A percentile compares a stretch with the other conserved stretches of the same genome.
Evolutionary conservation across 208 protist genomes (phyloP).

Genomic region (Angomonas desouzai): DNA sequence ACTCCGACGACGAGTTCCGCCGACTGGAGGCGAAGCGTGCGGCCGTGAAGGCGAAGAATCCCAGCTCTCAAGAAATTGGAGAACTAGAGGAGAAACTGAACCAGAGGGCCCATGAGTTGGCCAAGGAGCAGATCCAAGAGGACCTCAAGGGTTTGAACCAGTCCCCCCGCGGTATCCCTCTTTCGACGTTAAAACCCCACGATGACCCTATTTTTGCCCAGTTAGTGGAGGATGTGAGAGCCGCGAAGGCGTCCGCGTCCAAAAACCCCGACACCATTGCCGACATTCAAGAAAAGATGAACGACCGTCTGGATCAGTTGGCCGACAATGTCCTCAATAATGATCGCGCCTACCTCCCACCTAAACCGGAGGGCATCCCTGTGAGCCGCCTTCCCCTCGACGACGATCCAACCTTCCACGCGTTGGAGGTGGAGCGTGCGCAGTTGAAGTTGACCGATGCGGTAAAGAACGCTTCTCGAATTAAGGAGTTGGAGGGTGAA

Average conservation of each 20-base stretch:
- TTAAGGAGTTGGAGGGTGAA: slow-evolving; percentile 46
- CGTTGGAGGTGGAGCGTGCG: slow-evolving; percentile 55
- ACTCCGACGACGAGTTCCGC: slow-evolving; percentile 53
- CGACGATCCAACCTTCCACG: slow-evolving; percentile 42
- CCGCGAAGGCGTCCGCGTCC: slow-evolving; percentile 29
- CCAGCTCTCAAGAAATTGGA: slow-evolving; percentile 25
- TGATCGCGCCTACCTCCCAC: slow-evolving; percentile 59
- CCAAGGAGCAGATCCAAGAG: slow-evolving; percentile 44
- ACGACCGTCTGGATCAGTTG: slow-evolving; percentile 53
- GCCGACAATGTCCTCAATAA: slow-evolving; percentile 47
- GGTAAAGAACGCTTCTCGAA: slow-evolving; percentile 42
- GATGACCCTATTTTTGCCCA: slow-evolving; percentile 48
- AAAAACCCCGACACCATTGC: slow-evolving; percentile 18
- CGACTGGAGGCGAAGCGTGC: slow-evolving; percentile 57
- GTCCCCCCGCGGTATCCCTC: slow-evolving; percentile 40
- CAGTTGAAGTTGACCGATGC: slow-evolving; percentile 50
- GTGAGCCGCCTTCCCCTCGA: slow-evolving; percentile 55
- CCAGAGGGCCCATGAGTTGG: slow-evolving; percentile 54
- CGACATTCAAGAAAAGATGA: slow-evolving; percentile 53
- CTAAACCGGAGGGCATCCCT: slow-evolving; percentile 48
- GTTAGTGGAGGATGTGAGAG: slow-evolving; percentile 51
- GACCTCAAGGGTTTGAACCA: slow-evolving; percentile 45
- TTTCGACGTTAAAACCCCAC: slow-evolving; percentile 48
- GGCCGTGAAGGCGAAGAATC: slow-evolving; percentile 44
- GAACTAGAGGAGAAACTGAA: slow-evolving; percentile 72